Percentiles rank a stretch among this genome's conserved stretches.
Evolutionary conservation across 768 basidiomycete species (phyloP).

Genomic region (Vishniacozyma victoriae): DNA sequence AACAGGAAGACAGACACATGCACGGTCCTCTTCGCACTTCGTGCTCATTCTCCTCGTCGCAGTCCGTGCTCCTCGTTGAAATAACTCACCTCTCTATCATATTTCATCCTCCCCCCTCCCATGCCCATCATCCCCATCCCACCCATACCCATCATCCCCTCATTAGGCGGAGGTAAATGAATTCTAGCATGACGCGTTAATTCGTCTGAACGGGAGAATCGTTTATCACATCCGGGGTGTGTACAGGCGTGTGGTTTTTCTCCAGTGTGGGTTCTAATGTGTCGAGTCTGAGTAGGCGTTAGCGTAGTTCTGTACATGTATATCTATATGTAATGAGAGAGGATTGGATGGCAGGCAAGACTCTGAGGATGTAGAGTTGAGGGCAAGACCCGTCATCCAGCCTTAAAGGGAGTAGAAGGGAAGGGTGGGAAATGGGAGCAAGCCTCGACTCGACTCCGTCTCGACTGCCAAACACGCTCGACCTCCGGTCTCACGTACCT

Average conservation of each 20-base stretch:
- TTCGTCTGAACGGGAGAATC: slow-evolving; percentile 97
- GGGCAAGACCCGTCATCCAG: no score
- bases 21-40: slow-evolving; percentile 22
- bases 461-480: no score
- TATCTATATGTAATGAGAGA: no score
- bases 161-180: slow-evolving; percentile 66
- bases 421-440: no score
- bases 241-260: slow-evolving; percentile 95
- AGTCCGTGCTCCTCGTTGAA: not conserved
- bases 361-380: no score
- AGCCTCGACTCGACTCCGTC: no score
- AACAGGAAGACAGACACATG: slow-evolving; percentile 20
- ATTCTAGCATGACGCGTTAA: slow-evolving; percentile 93
- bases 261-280: slow-evolving; percentile 96
- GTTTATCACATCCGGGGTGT: slow-evolving; percentile 91
- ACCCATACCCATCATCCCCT: slow-evolving; percentile 48
- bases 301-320: slow-evolving; percentile 1
- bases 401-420: no score
- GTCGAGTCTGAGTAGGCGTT: slow-evolving; percentile 65
- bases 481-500: no score
- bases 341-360: no score
- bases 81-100: slow-evolving; percentile 60
- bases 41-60: not conserved
- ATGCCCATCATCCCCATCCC: no score
- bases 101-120: slow-evolving; percentile 42